Evolutionary conservation across 2,329 filamentous ascomycete genomes (phyloP).

Genomic region (Aotearoamyces nothofagi): DNA sequence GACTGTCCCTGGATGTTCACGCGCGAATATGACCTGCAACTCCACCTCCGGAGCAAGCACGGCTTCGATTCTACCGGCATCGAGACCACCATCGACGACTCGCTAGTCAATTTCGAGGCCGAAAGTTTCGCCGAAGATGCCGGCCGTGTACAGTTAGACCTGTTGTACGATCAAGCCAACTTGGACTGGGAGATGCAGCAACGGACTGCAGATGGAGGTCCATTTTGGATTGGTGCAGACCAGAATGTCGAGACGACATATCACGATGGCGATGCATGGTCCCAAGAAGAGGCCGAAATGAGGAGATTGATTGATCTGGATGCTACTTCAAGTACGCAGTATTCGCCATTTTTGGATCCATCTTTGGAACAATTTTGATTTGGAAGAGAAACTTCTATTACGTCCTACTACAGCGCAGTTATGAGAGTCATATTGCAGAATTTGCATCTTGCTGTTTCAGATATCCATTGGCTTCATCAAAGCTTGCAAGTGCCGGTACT

Average conservation of each 20-base stretch:
- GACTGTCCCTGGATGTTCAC: constrained; percentile 38
- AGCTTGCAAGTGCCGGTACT: no score
- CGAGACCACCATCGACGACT: no score
- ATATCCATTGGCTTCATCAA: neutral
- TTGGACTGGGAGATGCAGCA: constrained; percentile 16
- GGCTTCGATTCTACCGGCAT: constrained; percentile 2
- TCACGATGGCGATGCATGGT: constrained; percentile 8
- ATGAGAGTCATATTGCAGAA: neutral
- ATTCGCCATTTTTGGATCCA: neutral
- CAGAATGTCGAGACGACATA: constrained; percentile 3
- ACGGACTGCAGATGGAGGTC: constrained; percentile 8
- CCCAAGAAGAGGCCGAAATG: constrained; percentile 15
- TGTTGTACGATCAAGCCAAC: constrained; percentile 5
- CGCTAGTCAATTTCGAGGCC: no score
- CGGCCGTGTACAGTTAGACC: no score
- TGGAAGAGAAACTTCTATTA: no score
- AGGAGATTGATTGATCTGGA: constrained; percentile 13
- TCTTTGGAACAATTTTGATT: no score
- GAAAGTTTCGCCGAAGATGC: no score
- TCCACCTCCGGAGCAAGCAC: constrained; percentile 34
- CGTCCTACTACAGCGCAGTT: no score
- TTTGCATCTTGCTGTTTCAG: neutral
- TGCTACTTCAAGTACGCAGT: neutral
- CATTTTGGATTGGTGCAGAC: constrained; percentile 17
- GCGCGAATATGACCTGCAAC: constrained; percentile 38